Base-by-base conservation (phyloP, 495 filamentous ascomycete genomes). In the Baudoinia panamericana region DNA sequence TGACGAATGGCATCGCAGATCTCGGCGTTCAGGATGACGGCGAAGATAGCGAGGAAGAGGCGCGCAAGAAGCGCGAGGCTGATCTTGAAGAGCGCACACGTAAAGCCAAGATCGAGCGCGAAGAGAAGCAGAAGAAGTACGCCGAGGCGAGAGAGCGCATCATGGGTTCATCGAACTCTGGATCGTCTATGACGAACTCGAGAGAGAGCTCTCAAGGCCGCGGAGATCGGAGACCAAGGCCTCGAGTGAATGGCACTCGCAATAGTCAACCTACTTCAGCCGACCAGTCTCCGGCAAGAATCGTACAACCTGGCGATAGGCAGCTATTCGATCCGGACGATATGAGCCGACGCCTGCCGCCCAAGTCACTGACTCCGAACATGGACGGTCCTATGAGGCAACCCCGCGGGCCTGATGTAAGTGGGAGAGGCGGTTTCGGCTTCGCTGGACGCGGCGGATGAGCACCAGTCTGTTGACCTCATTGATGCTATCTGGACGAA, bases 101-200 rank as follows among this genome's bases (percentile, higher is more conserved):
- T 10, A 76, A 78, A 45, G 76, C 84, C 25, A 69, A 82, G 59
- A 68, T 70, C 36, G 83, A 92, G 48, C 68, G 71, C 3, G 85
- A 92, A 52, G 85, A 93, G 60, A 93, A 86, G 65, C 78, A 88
- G 62, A 76, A 76, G 34, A 81, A 78, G 34, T 94, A 94, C 56
- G 78, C 87, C 38, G 85, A 93, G 61, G 81, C 71, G 2, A 69
- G 86, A 10, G 80, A 85, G 51, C 74, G 78, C 55, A 70, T 93
- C n/a, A 86, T 93, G 57, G 84, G 84, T 17, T 70, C 65, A 6
- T 61, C 69, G 8, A 66, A 63, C 5, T 55, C 68, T 11, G 61
- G 56, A 4, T 68, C 66, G 12, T 61, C 59, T 5, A 69, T 65
- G 9, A 66, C 76, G 6, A 66, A 69, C 0, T 83, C 79, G 8